Base-by-base conservation (phyloP, 805 yeast species). In the Teunomyces atbi region DNA sequence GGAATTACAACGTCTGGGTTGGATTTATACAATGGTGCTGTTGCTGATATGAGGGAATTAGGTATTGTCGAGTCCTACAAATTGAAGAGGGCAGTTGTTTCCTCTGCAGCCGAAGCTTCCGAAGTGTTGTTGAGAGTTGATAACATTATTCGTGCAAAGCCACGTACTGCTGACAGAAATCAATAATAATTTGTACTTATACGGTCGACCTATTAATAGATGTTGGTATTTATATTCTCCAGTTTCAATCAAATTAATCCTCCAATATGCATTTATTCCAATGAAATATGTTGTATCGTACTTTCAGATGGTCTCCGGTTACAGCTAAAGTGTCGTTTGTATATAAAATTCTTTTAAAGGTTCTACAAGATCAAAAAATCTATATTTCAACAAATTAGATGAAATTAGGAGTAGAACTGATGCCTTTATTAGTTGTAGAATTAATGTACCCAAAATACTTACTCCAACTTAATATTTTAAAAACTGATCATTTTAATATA, bases 61-160 rank as follows among this genome's bases (percentile, higher is more conserved):
- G 99, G 98, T 18, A 81, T 92, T 56, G 90, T 94, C 44, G 99
- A 94, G 71, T 84, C 95, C 53, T 94, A 78, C 70, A 92, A 91
- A 69, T 78, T 94, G 66, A 94, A 94, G 72, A 78, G 81, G 53
- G 96, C 97, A 2, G 99, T 95, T 12, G 97, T 94, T 13, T 81
- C 90, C 11, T 84, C 95, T 40, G 98, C 99, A 4, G 77, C 96
- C n/a, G 99, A 94, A 73, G 99, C 99, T 27, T 95, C 98, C 4
- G 98, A 94, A 73, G 91, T 94, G 41, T 78, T 94, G 55, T 73
- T 94, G 60, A 83, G 99, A 64, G 99, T 94, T 36, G 99, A 94
- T 65, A 92, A 94, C 68, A 94, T 94, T 55, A 89, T 94, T 53
- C 83, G 96, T 56, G 98, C 99, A 28, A 91, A 88, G 66, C 99